These are phyloP conservation scores for Neopestalotiopsis clavispora DNA, from an alignment of 2,329 filamentous ascomycete genomes.

Conservation along the genomic window DNA sequence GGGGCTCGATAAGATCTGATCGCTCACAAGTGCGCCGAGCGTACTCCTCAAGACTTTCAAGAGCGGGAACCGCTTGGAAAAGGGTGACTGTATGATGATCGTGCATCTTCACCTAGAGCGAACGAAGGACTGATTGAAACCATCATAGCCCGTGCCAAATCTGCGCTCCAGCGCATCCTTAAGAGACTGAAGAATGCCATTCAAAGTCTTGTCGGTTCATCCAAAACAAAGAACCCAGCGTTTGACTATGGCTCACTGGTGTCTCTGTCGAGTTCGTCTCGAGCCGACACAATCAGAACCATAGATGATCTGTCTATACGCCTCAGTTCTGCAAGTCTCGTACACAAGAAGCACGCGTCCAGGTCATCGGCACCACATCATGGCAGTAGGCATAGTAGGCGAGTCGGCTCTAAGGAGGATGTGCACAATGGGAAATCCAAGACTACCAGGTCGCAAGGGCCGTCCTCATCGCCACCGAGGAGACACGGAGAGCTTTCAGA, in stretches of 20 bases:
- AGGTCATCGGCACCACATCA: neutral
- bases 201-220: conserved; percentile 42
- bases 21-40: conserved; percentile 45
- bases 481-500: neutral
- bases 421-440: neutral
- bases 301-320: conserved; percentile 52
- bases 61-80: conserved; percentile 46
- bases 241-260: conserved; percentile 53
- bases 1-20: conserved; percentile 43
- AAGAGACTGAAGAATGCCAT: conserved; percentile 49
- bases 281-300: conserved; percentile 52
- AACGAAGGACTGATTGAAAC: neutral
- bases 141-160: conserved; percentile 41
- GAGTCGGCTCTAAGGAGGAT: neutral
- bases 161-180: conserved; percentile 45
- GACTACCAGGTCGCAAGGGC: neutral
- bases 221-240: conserved; percentile 36
- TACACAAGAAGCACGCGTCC: neutral
- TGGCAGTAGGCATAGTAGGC: conserved; percentile 1
- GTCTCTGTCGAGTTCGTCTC: conserved; percentile 51
- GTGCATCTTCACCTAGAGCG: neutral
- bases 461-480: neutral
- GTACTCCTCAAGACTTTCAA: conserved; percentile 47
- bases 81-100: conserved; percentile 50
- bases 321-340: conserved; percentile 23